phyloP scores from a whole-genome alignment of 1,284 basidiomycete genomes.

The Malassezia globosa region DNA sequence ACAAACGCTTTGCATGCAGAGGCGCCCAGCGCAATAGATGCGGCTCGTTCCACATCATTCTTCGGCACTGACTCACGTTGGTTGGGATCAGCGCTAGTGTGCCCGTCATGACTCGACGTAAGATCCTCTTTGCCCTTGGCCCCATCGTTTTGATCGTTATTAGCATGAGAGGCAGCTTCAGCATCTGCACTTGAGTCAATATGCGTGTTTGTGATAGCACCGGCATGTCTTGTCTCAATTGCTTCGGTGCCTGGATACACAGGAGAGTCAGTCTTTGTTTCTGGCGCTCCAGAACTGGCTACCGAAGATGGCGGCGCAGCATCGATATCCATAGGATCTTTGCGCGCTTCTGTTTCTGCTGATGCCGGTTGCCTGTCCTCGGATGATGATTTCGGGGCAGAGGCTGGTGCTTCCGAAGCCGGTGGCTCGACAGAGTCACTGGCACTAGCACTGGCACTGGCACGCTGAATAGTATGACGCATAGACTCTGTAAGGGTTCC shows the following conservation, averaged over 20 bases:
- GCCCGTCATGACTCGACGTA: too few relatives aligned
- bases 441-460: conserved; percentile 14
- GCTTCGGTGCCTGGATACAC: too few relatives aligned
- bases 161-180: conserved; percentile 3
- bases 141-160: conserved; percentile 1
- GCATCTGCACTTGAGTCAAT: too few relatives aligned
- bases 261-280: conserved; percentile 23
- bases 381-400: neutral
- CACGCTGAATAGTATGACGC: conserved; percentile 21
- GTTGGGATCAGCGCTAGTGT: neutral
- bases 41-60: conserved; percentile 37
- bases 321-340: conserved; percentile 49
- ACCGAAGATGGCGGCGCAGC: too few relatives aligned
- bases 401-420: neutral
- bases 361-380: neutral
- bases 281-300: neutral
- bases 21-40: conserved; percentile 57
- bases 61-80: conserved; percentile 19
- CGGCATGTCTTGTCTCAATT: conserved; percentile 25
- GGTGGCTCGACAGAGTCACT: conserved; percentile 4
- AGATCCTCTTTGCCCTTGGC: conserved; percentile 16
- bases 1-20: conserved; percentile 74
- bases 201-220: too few relatives aligned
- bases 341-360: conserved; percentile 46
- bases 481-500: conserved; percentile 50